These are phyloP conservation scores for Microbotryum intermedium DNA, from an alignment of 1,284 basidiomycete genomes.

Conservation along the genomic window DNA sequence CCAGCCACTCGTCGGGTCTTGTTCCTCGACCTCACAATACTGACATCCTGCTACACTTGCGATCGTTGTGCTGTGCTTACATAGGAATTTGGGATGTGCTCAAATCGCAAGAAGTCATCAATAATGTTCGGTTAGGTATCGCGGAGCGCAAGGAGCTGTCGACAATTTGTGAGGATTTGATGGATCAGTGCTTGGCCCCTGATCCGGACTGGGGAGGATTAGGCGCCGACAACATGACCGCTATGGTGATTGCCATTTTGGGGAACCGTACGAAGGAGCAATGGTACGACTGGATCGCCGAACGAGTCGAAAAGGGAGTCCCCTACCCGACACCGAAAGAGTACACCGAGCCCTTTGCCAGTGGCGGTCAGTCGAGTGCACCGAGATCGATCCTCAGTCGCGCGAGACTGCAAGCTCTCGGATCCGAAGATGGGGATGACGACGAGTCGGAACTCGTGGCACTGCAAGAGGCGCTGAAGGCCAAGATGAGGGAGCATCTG, in stretches of 20 bases:
- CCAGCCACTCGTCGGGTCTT: no score
- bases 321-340: constrained; percentile 62
- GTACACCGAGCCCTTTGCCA: constrained; percentile 54
- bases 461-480: constrained; percentile 25
- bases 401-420: not conserved
- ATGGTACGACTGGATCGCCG: constrained; percentile 86
- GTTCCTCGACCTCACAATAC: no score
- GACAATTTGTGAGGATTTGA: constrained; percentile 81
- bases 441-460: constrained; percentile 20
- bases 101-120: constrained; percentile 83
- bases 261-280: constrained; percentile 78
- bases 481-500: constrained; percentile 20
- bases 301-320: constrained; percentile 66
- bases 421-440: constrained; percentile 14
- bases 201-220: constrained; percentile 89
- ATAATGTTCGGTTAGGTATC: constrained; percentile 76
- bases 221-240: constrained; percentile 99
- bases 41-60: not conserved
- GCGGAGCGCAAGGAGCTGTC: constrained; percentile 68
- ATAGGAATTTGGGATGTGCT: constrained; percentile 98
- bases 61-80: constrained; percentile 7
- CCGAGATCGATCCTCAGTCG: not conserved
- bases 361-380: constrained; percentile 1
- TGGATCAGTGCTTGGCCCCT: constrained; percentile 88
- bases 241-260: constrained; percentile 80